phyloP scores from a whole-genome alignment of 176 grass and related monocot species.

The Themeda triandra region DNA sequence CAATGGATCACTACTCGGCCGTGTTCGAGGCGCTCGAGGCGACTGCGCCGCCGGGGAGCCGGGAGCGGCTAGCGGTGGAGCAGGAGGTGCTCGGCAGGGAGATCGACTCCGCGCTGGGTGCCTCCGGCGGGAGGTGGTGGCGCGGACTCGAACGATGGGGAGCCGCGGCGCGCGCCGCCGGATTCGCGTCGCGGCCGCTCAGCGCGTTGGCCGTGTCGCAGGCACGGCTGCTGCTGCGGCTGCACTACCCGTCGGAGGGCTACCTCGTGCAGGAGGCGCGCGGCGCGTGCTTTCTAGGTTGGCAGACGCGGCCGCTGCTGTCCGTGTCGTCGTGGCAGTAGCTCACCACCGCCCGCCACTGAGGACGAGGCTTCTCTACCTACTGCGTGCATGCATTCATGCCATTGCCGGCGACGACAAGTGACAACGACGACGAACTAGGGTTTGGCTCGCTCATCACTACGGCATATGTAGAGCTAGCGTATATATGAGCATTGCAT shows the following conservation, averaged over 20 bases:
- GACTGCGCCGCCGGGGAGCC: conserved; percentile 76
- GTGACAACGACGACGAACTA: not conserved
- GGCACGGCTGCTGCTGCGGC: conserved; percentile 81
- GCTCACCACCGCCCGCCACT: not conserved
- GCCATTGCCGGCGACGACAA: not conserved
- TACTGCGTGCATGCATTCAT: not conserved
- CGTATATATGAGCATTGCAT: conserved; percentile 42
- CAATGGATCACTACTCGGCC: conserved; percentile 76
- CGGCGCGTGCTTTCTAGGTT: conserved; percentile 78
- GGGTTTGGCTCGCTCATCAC: conserved; percentile 37
- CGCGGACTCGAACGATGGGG: conserved; percentile 74
- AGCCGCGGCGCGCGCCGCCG: conserved; percentile 37
- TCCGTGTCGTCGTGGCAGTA: conserved; percentile 98
- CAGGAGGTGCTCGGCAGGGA: conserved; percentile 70
- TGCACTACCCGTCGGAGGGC: conserved; percentile 96
- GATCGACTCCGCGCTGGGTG: conserved; percentile 63
- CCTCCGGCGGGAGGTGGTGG: conserved; percentile 39
- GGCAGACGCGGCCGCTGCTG: conserved; percentile 80
- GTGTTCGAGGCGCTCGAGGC: conserved; percentile 95
- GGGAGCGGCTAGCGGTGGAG: conserved; percentile 78
- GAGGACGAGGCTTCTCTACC: not conserved
- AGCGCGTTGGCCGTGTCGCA: conserved; percentile 86
- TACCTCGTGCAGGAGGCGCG: conserved; percentile 79
- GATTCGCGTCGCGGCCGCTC: conserved; percentile 57
- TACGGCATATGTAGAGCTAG: conserved; percentile 20